A percentile compares a stretch with the other conserved stretches of the same genome.
Evolutionary conservation across 768 basidiomycete species (phyloP).

Genomic region (Lactarius deliciosus): DNA sequence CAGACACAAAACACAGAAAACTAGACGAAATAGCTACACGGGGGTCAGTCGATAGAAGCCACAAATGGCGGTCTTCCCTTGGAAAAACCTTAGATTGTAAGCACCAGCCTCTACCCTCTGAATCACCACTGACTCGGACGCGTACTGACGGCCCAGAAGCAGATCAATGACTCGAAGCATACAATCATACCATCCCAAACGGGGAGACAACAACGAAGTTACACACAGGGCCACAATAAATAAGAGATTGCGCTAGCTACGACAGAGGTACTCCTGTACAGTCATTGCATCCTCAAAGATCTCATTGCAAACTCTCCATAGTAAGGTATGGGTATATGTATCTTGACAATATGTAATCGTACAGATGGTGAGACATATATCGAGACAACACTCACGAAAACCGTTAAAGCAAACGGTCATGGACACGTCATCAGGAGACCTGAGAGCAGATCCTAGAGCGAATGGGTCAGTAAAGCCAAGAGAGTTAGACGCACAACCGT

Average conservation of each 20-base stretch:
- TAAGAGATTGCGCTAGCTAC: not conserved
- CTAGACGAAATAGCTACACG: too few species aligned
- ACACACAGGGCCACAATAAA: too few species aligned
- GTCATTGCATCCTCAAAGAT: not conserved
- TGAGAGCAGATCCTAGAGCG: constrained; percentile 13
- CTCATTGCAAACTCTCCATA: not conserved
- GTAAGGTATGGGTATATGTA: constrained; percentile 1
- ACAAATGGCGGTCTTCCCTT: too few species aligned
- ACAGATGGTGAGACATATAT: constrained; percentile 1
- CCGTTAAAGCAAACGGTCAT: not conserved
- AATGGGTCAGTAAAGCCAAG: not conserved
- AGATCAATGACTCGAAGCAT: too few species aligned
- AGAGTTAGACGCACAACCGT: not conserved
- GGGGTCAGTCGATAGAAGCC: too few species aligned
- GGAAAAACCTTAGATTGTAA: too few species aligned
- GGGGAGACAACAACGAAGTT: too few species aligned
- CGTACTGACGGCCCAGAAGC: too few species aligned
- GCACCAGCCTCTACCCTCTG: too few species aligned
- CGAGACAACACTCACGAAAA: not conserved
- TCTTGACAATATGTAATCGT: not conserved
- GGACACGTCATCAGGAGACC: constrained; percentile 26
- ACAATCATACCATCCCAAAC: too few species aligned
- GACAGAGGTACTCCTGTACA: not conserved
- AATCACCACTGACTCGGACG: too few species aligned
- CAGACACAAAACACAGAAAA: too few species aligned